Percentiles rank a stretch among this genome's conserved stretches.
These are phyloP conservation scores for Cryptococcus amylolentus DNA, from an alignment of 1,284 basidiomycete species.

Conservation along the genomic window DNA sequence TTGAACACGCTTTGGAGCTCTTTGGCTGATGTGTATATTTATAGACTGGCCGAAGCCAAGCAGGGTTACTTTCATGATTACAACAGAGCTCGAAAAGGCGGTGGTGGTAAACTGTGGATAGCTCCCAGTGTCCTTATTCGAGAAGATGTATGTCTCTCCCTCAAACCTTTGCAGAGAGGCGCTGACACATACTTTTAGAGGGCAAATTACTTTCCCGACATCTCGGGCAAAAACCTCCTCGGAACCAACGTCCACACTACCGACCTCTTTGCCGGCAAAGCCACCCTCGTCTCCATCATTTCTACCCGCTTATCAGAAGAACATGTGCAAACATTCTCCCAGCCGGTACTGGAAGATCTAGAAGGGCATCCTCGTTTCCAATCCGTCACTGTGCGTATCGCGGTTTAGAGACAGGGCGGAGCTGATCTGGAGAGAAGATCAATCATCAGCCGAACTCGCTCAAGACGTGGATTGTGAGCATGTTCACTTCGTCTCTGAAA, in stretches of 20 bases:
- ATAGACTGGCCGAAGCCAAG: conserved; percentile 75
- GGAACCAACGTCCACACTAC: conserved; percentile 70
- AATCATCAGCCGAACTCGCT: conserved; percentile 86
- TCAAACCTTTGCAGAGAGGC: background rate
- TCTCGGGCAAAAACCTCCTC: conserved; percentile 68
- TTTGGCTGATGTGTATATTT: background rate
- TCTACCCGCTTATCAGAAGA: conserved; percentile 85
- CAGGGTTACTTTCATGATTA: conserved; percentile 90
- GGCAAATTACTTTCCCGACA: conserved; percentile 86
- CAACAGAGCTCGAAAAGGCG: conserved; percentile 64
- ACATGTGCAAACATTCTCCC: conserved; percentile 72
- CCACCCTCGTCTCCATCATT: conserved; percentile 75
- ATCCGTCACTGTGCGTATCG: conserved; percentile 59
- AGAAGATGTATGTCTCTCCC: conserved; percentile 66
- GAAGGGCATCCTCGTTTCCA: conserved; percentile 66
- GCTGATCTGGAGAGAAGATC: conserved; percentile 55
- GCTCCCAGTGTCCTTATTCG: conserved; percentile 83
- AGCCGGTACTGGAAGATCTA: conserved; percentile 62
- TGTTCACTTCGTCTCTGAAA: conserved; percentile 74
- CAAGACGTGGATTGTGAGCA: conserved; percentile 79
- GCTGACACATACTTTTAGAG: conserved; percentile 54
- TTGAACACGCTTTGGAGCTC: no score
- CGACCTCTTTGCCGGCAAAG: conserved; percentile 66
- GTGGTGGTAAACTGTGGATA: conserved; percentile 91
- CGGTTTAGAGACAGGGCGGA: background rate